Evolutionary conservation across 345 rosid species (phyloP), one percentile per base, ranked within the genome.

Genomic region (Eucalyptus polyanthemos): DNA sequence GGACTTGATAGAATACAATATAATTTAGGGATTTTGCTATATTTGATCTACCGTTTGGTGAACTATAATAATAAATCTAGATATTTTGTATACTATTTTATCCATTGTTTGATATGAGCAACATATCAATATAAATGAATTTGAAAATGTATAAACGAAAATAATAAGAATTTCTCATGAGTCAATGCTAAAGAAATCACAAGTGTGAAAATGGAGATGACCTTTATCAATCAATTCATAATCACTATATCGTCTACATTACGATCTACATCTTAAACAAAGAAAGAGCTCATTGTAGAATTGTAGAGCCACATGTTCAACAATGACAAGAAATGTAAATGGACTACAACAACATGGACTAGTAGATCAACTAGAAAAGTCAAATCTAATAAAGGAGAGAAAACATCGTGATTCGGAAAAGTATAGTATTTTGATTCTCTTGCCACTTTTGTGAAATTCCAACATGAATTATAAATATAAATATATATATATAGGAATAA

Each of bases 1-100:
- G 1, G 27, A 56, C 0, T 56, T 1, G 6, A 56, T 9, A 56
- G 3, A 56, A 24, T 56, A 56, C 1, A 0, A 56, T 24, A 56
- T 24, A 56, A 56, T 56, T 56, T 56, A 22, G 6, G 0, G 0
- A 56, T 9, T 56, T 56, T 56, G 3, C 1, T 9, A 24, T 1
- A 56, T 56, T 56, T 21, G 22, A 24, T 56, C 9, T 9, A 56
- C 12, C 60, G 1, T 56, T 56, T 56, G 0, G 13, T 56, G 62
- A 56, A 21, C 1, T 21, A 3, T 0, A 56, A 1, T 2, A 56
- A 56, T 56, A 22, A 56, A 22, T 9, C 27, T 0, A 9, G 13
- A 8, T 24, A 24, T 9, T 56, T 22, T 22, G 7, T 24, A 4
- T 22, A 22, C 6, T 56, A 56, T 22, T 24, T 21, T 56, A 56